Evolutionary conservation across 73 alveolate species (phyloP).

Genomic region (Uronychia setigera): DNA sequence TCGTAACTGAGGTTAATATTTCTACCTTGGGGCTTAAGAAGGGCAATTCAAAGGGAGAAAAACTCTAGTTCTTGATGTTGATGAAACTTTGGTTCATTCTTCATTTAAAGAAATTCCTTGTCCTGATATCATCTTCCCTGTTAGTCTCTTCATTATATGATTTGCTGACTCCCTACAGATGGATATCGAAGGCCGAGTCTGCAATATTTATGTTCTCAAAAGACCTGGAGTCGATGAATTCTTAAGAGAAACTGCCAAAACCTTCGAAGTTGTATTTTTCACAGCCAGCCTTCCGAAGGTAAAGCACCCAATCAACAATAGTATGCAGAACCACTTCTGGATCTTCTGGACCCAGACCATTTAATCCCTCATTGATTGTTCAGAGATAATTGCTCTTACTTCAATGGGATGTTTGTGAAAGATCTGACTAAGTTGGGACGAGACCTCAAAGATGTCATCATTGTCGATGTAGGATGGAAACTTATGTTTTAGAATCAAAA

Average conservation of each 20-base stretch:
- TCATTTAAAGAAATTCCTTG: constrained; percentile 51
- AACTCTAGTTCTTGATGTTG: constrained; percentile 74
- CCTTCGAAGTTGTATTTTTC: constrained; percentile 61
- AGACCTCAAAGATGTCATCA: constrained; percentile 70
- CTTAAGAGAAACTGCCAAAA: constrained; percentile 19
- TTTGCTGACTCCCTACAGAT: constrained; percentile 47
- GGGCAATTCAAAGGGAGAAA: constrained; percentile 42
- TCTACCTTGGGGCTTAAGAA: background rate
- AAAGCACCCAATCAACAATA: background rate
- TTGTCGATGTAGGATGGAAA: constrained; percentile 25
- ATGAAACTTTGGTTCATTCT: constrained; percentile 85
- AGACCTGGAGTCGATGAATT: constrained; percentile 59
- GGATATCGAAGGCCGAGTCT: constrained; percentile 42
- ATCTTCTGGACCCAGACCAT: constrained; percentile 22
- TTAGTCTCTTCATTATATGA: no score
- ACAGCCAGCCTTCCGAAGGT: constrained; percentile 62
- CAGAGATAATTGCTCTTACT: constrained; percentile 75
- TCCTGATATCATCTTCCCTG: constrained; percentile 34
- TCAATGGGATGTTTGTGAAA: constrained; percentile 69
- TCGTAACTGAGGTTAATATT: background rate
- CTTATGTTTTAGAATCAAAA: constrained; percentile 11
- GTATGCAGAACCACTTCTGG: constrained; percentile 58
- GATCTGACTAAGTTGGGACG: constrained; percentile 76
- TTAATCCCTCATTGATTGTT: constrained; percentile 48
- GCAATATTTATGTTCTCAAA: constrained; percentile 39